Evolutionary conservation across 106 monocot genomes (phyloP).

Genomic region (Ottelia alismoides): DNA sequence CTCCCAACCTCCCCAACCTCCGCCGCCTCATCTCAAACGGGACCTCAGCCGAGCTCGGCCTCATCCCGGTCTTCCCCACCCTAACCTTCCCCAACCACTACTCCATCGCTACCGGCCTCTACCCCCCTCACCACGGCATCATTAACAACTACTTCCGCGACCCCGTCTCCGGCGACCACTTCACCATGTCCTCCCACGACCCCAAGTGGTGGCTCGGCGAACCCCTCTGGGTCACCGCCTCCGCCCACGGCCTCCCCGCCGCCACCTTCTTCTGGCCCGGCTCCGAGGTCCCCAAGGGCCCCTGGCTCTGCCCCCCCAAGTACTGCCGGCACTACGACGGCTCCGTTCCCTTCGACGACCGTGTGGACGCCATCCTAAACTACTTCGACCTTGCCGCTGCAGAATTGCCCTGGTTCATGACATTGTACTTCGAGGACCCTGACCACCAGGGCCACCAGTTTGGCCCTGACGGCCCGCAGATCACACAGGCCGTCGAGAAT

Average conservation of each 20-base stretch:
- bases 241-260: constrained; percentile 28
- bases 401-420: constrained; percentile 44
- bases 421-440: constrained; percentile 66
- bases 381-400: constrained; percentile 49
- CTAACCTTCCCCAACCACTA: constrained; percentile 92
- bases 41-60: constrained; percentile 38
- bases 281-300: constrained; percentile 54
- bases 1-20: constrained; percentile 50
- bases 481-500: constrained; percentile 33
- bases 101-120: constrained; percentile 76
- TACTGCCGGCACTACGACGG: constrained; percentile 46
- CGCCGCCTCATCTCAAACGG: constrained; percentile 50
- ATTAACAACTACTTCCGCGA: constrained; percentile 67
- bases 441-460: constrained; percentile 63
- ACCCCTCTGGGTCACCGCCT: constrained; percentile 72
- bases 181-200: constrained; percentile 37
- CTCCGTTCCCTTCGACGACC: constrained; percentile 43
- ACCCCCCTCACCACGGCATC: constrained; percentile 61
- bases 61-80: constrained; percentile 71
- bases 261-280: constrained; percentile 79
- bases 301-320: constrained; percentile 41
- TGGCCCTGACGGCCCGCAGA: constrained; percentile 55
- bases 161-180: constrained; percentile 25
- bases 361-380: constrained; percentile 47
- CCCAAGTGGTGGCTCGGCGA: constrained; percentile 85